Conservation (phyloP, 2,329 filamentous ascomycete species). For the Aspergillus sp. region DNA sequence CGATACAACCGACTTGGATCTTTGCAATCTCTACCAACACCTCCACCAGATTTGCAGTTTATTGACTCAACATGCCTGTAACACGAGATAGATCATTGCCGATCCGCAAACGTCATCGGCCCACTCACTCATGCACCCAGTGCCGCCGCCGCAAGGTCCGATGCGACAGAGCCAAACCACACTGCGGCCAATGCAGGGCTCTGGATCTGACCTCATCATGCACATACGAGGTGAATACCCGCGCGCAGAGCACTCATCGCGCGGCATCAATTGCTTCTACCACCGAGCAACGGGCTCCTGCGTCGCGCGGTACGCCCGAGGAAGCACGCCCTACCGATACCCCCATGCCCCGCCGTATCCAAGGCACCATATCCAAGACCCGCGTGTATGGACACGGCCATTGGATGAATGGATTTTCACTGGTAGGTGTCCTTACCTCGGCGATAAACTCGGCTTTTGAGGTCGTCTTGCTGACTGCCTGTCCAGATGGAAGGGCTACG, state of each 20-base stretch:
- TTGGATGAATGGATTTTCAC: slow-evolving; percentile 23
- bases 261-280: neutral
- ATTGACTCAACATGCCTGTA: no score
- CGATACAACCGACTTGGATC: no score
- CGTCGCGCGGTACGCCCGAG: neutral
- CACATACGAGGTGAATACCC: slow-evolving; percentile 12
- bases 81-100: neutral
- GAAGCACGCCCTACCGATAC: neutral
- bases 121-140: slow-evolving; percentile 26
- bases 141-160: slow-evolving; percentile 33
- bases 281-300: neutral
- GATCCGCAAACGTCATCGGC: slow-evolving; percentile 18
- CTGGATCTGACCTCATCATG: slow-evolving; percentile 14
- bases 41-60: no score
- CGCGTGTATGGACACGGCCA: slow-evolving; percentile 26
- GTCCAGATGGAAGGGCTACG: slow-evolving; percentile 11
- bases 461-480: neutral
- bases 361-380: slow-evolving; percentile 24
- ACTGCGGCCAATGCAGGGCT: slow-evolving; percentile 24
- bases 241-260: neutral
- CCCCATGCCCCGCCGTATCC: slow-evolving; percentile 6
- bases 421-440: no score
- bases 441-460: no score
- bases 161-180: slow-evolving; percentile 26
- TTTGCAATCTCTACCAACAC: no score